Evolutionary conservation across 2,329 filamentous ascomycete species (phyloP).

Genomic region (Colletotrichum karsti): DNA sequence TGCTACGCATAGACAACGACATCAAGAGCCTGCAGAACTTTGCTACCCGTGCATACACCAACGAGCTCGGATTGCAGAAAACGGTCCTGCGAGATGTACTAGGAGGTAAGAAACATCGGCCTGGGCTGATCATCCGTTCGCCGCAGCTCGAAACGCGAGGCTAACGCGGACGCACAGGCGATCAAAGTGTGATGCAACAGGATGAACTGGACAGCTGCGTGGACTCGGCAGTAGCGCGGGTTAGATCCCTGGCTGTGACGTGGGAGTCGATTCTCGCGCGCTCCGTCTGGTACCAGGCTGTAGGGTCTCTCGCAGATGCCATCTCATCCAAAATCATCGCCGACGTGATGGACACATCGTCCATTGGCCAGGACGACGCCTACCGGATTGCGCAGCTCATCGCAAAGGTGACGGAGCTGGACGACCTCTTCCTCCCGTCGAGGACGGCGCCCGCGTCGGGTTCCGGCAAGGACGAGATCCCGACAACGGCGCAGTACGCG

Average conservation of each 20-base stretch:
- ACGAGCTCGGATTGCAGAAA: slow-evolving; percentile 68
- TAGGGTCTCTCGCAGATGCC: slow-evolving; percentile 67
- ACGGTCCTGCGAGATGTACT: slow-evolving; percentile 69
- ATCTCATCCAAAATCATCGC: slow-evolving; percentile 66
- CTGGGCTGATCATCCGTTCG: neutral
- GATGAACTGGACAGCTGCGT: slow-evolving; percentile 62
- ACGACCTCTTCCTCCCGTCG: slow-evolving; percentile 66
- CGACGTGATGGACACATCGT: slow-evolving; percentile 69
- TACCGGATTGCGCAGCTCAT: slow-evolving; percentile 69
- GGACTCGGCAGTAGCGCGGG: slow-evolving; percentile 60
- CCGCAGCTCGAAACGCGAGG: neutral
- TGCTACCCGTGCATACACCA: slow-evolving; percentile 68
- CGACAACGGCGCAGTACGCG: slow-evolving; percentile 68
- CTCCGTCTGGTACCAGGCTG: slow-evolving; percentile 70
- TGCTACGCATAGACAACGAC: slow-evolving; percentile 68
- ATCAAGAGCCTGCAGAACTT: slow-evolving; percentile 67
- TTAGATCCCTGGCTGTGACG: slow-evolving; percentile 60
- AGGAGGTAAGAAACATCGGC: slow-evolving; percentile 48
- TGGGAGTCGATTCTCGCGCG: slow-evolving; percentile 68
- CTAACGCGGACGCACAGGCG: slow-evolving; percentile 42
- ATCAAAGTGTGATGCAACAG: slow-evolving; percentile 68
- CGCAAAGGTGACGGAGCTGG: slow-evolving; percentile 62
- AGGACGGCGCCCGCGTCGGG: slow-evolving; percentile 34
- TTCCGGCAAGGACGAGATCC: slow-evolving; percentile 48
- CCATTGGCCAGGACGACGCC: slow-evolving; percentile 71